phyloP scores from a whole-genome alignment of 495 filamentous ascomycete genomes.

The Neurospora tetrasperma region DNA sequence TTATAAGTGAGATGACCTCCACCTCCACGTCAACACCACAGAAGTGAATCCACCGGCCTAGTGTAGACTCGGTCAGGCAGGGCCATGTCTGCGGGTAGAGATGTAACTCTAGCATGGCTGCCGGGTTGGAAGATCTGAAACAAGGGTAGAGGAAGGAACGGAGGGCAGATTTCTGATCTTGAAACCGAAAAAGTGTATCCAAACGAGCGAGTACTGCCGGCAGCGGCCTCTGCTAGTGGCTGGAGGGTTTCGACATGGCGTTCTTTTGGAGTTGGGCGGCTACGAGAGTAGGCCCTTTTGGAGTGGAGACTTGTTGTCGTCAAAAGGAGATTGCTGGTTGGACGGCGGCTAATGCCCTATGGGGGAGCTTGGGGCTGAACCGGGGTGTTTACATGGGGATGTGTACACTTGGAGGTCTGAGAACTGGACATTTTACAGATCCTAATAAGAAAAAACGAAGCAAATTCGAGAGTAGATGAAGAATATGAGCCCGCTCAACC shows the following conservation, averaged over 20 bases:
- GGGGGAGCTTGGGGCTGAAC: conserved; percentile 4
- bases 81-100: conserved; percentile 7
- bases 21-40: not conserved
- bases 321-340: conserved; percentile 14
- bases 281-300: conserved; percentile 24
- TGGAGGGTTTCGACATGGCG: conserved; percentile 36
- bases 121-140: conserved; percentile 32
- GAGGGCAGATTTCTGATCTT: conserved; percentile 27
- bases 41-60: not conserved
- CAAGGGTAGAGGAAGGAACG: conserved; percentile 21
- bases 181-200: conserved; percentile 41
- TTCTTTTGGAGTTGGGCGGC: conserved; percentile 42
- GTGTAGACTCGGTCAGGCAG: not conserved
- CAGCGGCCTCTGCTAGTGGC: conserved; percentile 37
- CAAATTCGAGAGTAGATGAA: not conserved
- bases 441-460: not conserved
- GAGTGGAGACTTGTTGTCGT: conserved; percentile 13
- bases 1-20: conserved; percentile 14
- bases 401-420: not conserved
- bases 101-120: conserved; percentile 1
- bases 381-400: conserved; percentile 2
- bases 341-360: conserved; percentile 33
- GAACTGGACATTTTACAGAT: not conserved
- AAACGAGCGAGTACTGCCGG: conserved; percentile 30
- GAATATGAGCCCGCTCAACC: not conserved